Base-by-base conservation (phyloP, 768 basidiomycete genomes). In the Termitomyces sp. region DNA sequence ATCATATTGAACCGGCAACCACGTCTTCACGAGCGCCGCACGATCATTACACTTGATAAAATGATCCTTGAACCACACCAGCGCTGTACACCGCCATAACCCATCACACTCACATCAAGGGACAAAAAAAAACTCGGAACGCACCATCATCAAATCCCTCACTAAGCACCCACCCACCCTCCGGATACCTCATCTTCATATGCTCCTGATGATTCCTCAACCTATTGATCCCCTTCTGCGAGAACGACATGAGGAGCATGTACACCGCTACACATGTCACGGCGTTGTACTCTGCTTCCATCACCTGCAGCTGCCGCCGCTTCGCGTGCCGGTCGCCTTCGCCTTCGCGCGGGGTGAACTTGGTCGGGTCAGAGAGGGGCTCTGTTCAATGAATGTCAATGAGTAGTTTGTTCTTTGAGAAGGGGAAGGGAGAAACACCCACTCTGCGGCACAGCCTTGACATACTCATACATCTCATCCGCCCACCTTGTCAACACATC, bases 41-140 rank as follows among this genome's bases (percentile, higher is more conserved):
- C 96, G 91, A 61, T 96, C 94, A 68, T 92, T 92, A 69, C 94
- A 96, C 71, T 96, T 95, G 68, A 95, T 86, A 73, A 97, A 99
- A 64, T 94, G 90, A 13, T 89, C 87, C 69, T 91, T 92, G 77
- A 97, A 95, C 96, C 95, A 99, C 56, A 85, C 75, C 40, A 92
- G 76, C 7, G 92, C 92, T 93, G 67, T 62, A n/a, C 51, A 36
- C 15, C 68, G 60, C 55, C 57, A 55, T 53, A 45, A 46, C 11
- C 5, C 46, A 48, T 32, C 7, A 49, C 28, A 7, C 20, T n/a
- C 6, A 6, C 18, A 42, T 8, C 2, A 42, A 42, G 5, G 35
- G 35, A 36, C n/a, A n/a, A 55, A 16, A 20, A 40, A 33, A 28
- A 40, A 38, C 28, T 28, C 4, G 52, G 42, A 7, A 71, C 71